phyloP scores from a whole-genome alignment of 306 rosid genomes.

The Lathyrus oleraceus region DNA sequence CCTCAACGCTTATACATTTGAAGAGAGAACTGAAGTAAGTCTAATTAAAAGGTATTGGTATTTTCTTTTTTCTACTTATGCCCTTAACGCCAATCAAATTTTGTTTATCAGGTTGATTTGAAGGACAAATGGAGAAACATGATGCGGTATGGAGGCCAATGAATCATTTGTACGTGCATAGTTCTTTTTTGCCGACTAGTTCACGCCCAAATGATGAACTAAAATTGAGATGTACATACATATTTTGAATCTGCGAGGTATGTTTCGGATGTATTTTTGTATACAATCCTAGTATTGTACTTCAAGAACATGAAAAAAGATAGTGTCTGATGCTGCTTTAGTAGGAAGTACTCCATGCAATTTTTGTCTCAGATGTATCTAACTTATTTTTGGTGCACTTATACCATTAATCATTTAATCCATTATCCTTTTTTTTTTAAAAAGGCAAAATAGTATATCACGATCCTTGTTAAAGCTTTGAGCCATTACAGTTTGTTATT shows the following conservation, averaged over 20 bases:
- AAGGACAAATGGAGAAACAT: constrained; percentile 47
- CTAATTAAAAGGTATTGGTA: background rate
- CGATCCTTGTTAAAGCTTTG: no score
- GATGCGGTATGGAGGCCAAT: background rate
- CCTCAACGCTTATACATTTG: constrained; percentile 44
- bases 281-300: background rate
- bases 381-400: background rate
- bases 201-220: background rate
- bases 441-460: no score
- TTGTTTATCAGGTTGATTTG: constrained; percentile 64
- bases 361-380: background rate
- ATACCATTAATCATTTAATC: background rate
- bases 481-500: no score
- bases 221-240: background rate
- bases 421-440: background rate
- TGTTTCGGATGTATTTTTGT: background rate
- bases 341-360: background rate
- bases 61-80: background rate
- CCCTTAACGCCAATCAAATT: background rate
- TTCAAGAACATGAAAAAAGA: background rate
- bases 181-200: background rate
- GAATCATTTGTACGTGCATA: background rate
- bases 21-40: constrained; percentile 60
- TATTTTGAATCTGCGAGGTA: background rate
- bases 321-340: background rate